Evolutionary conservation across 2,329 filamentous ascomycete genomes (phyloP).

Genomic region (Fusarium solani-melongenae): DNA sequence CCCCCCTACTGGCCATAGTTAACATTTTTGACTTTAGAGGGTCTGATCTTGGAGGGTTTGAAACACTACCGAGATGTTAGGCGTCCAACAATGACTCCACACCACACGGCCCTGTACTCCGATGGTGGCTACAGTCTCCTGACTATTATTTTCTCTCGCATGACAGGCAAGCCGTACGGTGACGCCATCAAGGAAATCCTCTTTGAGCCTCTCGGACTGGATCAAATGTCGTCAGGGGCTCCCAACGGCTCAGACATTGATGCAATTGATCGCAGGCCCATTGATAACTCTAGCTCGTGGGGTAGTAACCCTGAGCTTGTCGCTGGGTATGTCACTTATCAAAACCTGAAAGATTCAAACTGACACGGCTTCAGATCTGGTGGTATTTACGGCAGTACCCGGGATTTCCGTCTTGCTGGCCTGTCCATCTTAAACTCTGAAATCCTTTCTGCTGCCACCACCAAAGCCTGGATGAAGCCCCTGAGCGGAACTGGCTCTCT

Average conservation of each 20-base stretch:
- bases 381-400: conserved; percentile 18
- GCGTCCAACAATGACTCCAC: conserved; percentile 16
- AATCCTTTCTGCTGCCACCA: conserved; percentile 9
- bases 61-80: conserved; percentile 21
- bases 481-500: conserved; percentile 29
- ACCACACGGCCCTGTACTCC: conserved; percentile 34
- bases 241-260: conserved; percentile 21
- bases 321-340: conserved; percentile 24
- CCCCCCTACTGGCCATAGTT: background rate
- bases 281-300: conserved; percentile 18
- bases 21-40: background rate
- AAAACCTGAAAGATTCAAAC: background rate
- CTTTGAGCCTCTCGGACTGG: conserved; percentile 20
- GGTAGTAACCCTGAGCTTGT: conserved; percentile 31
- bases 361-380: conserved; percentile 22
- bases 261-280: conserved; percentile 7
- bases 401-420: conserved; percentile 26
- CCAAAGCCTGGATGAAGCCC: conserved; percentile 36
- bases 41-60: conserved; percentile 3
- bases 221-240: background rate
- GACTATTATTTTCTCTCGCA: conserved; percentile 19
- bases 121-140: conserved; percentile 35
- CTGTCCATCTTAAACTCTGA: conserved; percentile 37
- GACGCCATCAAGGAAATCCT: conserved; percentile 19
- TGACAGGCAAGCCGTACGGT: conserved; percentile 14